phyloP scores from a whole-genome alignment of 1,139 yeast genomes.

The Pichiaceae sp. region DNA sequence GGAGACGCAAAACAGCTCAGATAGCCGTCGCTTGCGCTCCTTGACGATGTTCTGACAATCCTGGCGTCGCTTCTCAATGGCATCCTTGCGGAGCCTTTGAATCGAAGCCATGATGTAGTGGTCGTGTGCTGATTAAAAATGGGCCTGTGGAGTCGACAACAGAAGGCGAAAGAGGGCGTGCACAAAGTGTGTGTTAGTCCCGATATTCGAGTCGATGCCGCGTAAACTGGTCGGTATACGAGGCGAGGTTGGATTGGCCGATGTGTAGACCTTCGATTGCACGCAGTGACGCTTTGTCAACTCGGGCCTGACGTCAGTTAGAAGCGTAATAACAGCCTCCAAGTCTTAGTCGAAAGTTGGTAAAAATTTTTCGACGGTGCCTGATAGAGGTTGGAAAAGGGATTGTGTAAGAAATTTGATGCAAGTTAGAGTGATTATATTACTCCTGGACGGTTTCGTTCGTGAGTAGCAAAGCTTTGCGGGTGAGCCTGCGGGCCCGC shows the following conservation, averaged over 20 bases:
- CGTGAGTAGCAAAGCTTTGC: constrained; percentile 38
- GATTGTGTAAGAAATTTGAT: background rate
- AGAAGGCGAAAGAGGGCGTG: too few species aligned
- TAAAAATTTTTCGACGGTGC: background rate
- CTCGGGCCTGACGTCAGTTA: too few species aligned
- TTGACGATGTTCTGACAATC: constrained; percentile 27
- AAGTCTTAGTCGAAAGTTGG: background rate
- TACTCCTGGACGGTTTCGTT: background rate
- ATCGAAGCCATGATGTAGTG: background rate
- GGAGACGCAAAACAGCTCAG: constrained; percentile 48
- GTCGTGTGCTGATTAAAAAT: too few species aligned
- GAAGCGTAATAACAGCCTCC: background rate
- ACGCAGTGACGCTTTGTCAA: too few species aligned
- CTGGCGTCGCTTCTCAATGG: constrained; percentile 34
- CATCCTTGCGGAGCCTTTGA: constrained; percentile 6
- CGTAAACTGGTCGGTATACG: too few species aligned
- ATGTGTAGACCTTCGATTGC: too few species aligned
- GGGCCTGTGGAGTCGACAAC: too few species aligned
- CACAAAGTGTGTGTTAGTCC: too few species aligned
- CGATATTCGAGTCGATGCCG: too few species aligned
- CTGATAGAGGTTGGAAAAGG: background rate
- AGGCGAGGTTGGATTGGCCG: too few species aligned
- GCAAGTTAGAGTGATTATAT: background rate
- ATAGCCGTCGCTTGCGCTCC: constrained; percentile 40
- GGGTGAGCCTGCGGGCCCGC: constrained; percentile 40